Base-by-base conservation (phyloP, 352 stramenopile species). In the Phytopythium chamaehyphon region DNA sequence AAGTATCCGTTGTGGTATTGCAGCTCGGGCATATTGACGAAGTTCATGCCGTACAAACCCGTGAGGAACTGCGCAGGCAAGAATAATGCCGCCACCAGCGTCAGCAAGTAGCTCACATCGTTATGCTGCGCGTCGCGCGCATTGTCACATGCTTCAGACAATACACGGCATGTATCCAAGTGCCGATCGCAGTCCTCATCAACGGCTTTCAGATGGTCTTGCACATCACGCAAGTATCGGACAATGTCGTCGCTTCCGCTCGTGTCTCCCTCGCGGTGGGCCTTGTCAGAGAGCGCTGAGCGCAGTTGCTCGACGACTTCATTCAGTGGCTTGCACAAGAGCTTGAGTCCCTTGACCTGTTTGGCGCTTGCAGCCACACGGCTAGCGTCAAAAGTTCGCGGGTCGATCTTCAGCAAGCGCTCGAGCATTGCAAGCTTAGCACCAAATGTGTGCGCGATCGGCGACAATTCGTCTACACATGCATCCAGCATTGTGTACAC, bases 21-120 rank as follows among this genome's bases (percentile, higher is more conserved):
- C 24, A 96, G 67, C 57, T 94, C 86, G 3, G 85, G 84, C 84
- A 96, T 96, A 50, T 86, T 71, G 24, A 75, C 69, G 53, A 94
- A 96, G 68, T 96, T 96, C 86, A 96, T 96, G 40, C 86, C 86
- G 51, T 94, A 94, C 9, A 96, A 54, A 16, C 80, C 79, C n/a
- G 86, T 92, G 26, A 95, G 73, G 59, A 96, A 96, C 59, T 93
- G 83, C 19, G 80, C 86, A 2, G 86, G 86, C 24, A 96, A 50
- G 26, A 92, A 92, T 26, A 93, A 70, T 4, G 86, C 86, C 4
- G 84, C 83, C 8, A 96, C 75, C 3, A 96, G 68, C 26, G 85
- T 88, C 33, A 95, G 57, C n/a, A 77, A 66, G 55, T 87, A 92
- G 55, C 73, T 91, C 55, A 91, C 80, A 55, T 90, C 74, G 55